Conservation (phyloP, 305 asterid species). For the Fraxinus floribunda region DNA sequence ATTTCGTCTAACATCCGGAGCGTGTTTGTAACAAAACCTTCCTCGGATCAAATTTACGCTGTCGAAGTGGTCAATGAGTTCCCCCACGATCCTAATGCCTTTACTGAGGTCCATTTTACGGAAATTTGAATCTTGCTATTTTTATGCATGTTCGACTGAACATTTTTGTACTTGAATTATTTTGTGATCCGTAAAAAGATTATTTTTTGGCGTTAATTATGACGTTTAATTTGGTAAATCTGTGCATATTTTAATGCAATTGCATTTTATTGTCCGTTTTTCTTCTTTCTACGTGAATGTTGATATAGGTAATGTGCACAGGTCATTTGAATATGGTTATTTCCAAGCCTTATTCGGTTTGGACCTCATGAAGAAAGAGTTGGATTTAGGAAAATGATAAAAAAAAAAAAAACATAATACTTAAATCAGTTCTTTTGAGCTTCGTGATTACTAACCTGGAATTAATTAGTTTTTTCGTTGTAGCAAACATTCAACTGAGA, state of each 20-base stretch:
- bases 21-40: slow-evolving; percentile 25
- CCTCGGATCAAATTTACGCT: slow-evolving; percentile 39
- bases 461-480: background rate
- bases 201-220: background rate
- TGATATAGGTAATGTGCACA: background rate
- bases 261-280: background rate
- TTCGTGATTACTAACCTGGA: background rate
- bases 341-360: background rate
- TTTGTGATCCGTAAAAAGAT: background rate
- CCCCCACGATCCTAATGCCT: slow-evolving; percentile 76
- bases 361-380: background rate
- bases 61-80: slow-evolving; percentile 62
- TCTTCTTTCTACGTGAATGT: background rate
- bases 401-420: background rate
- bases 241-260: slow-evolving; percentile 2
- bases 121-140: background rate
- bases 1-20: slow-evolving; percentile 34
- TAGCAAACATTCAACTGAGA: background rate
- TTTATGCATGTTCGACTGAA: background rate
- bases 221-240: background rate
- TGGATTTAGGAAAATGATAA: background rate
- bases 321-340: background rate
- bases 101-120: slow-evolving; percentile 61
- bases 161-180: background rate
- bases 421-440: background rate